A percentile compares a stretch with the other conserved stretches of the same genome.
Conservation (phyloP, 169 alveolate genomes). For the Cryptosporidium ryanae region DNA sequence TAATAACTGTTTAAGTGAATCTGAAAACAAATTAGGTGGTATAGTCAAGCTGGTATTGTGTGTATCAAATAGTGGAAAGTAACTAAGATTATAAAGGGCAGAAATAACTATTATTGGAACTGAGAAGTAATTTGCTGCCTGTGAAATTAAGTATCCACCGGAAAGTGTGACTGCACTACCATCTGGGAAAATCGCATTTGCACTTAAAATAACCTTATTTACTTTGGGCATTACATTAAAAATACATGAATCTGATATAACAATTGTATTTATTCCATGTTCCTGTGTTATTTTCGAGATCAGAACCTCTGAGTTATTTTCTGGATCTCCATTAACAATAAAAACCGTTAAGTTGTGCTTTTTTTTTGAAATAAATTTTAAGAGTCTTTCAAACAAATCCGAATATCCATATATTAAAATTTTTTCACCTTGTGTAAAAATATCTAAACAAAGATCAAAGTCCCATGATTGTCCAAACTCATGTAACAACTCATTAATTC, state of each 20-base stretch:
- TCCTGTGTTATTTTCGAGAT: slow-evolving; percentile 24
- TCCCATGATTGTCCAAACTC: slow-evolving; percentile 72
- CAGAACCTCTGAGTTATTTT: slow-evolving; percentile 35
- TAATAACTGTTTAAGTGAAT: slow-evolving; percentile 42
- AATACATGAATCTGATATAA: slow-evolving; percentile 67
- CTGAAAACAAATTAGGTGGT: slow-evolving; percentile 49
- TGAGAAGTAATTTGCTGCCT: slow-evolving; percentile 37
- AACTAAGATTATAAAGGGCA: slow-evolving; percentile 62
- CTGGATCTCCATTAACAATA: slow-evolving; percentile 68
- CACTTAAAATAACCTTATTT: slow-evolving; percentile 58
- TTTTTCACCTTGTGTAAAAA: slow-evolving; percentile 36
- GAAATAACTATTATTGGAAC: slow-evolving; percentile 55
- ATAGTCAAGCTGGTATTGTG: slow-evolving; percentile 43
- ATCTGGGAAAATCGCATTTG: slow-evolving; percentile 67
- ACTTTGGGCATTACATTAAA: slow-evolving; percentile 62
- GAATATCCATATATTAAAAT: slow-evolving; percentile 63
- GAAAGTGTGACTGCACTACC: slow-evolving; percentile 74
- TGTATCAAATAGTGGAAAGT: slow-evolving; percentile 64
- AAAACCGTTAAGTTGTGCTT: slow-evolving; percentile 24
- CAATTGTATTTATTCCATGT: slow-evolving; percentile 25
- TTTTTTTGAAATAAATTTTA: slow-evolving; percentile 58
- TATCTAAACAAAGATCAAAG: slow-evolving; percentile 62
- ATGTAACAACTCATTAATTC: slow-evolving; percentile 69
- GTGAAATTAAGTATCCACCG: slow-evolving; percentile 68
- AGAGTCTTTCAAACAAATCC: slow-evolving; percentile 36